Conservation (phyloP, 768 basidiomycete species). For the Cubamyces lactineus region DNA sequence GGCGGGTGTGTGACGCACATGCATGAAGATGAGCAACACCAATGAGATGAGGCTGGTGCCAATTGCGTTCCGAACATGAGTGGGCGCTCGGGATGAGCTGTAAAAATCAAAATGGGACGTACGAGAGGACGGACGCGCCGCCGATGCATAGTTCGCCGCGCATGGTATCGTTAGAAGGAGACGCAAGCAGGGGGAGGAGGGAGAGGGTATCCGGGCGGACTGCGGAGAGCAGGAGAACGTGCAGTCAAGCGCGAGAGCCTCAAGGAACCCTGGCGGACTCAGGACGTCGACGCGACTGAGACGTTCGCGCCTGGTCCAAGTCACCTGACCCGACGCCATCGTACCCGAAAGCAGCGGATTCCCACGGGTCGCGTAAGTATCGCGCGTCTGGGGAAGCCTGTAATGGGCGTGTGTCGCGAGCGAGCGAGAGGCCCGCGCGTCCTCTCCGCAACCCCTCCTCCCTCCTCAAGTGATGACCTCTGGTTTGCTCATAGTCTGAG, state of each 20-base stretch:
- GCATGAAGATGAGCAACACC: constrained; percentile 76
- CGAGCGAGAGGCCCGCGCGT: background rate
- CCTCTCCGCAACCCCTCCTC: background rate
- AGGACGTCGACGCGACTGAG: constrained; percentile 2
- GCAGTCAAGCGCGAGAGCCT: constrained; percentile 23
- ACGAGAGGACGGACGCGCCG: constrained; percentile 74
- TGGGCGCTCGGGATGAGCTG: background rate
- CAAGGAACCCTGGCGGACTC: constrained; percentile 21
- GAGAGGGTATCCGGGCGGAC: constrained; percentile 21
- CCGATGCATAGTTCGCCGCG: constrained; percentile 80
- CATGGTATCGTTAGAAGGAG: constrained; percentile 42
- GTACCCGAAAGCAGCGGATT: background rate
- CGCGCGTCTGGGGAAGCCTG: constrained; percentile 1
- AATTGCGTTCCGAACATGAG: constrained; percentile 8
- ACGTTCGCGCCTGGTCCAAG: constrained; percentile 7
- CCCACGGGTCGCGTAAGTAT: constrained; percentile 14
- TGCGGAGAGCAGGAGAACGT: constrained; percentile 11
- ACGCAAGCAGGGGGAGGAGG: constrained; percentile 13
- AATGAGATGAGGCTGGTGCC: constrained; percentile 49
- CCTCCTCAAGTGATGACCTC: constrained; percentile 4
- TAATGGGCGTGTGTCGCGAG: constrained; percentile 12
- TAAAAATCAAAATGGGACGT: constrained; percentile 34
- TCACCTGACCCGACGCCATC: constrained; percentile 1
- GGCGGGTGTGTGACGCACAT: constrained; percentile 52
- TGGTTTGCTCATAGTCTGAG: background rate